Conservation (phyloP, 768 basidiomycete genomes). For the Kwoniella newhampshirensis region DNA sequence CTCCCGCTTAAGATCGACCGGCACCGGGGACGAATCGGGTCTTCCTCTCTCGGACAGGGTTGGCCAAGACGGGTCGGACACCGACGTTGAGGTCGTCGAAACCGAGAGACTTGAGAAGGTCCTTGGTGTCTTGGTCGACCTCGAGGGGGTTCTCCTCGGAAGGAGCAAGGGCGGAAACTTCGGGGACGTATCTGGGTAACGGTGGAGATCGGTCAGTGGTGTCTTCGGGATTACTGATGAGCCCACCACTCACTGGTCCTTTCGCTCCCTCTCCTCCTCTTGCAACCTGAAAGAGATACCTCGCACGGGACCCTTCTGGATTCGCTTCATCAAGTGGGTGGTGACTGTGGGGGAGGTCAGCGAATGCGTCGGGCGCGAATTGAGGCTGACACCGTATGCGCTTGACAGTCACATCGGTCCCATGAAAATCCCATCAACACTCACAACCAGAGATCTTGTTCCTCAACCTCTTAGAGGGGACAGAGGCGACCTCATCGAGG, state of each 20-base stretch:
- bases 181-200: slow-evolving; percentile 67
- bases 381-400: too few species aligned
- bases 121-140: slow-evolving; percentile 93
- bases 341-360: slow-evolving; percentile 60
- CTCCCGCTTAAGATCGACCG: slow-evolving; percentile 32
- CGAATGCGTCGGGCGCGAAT: not conserved
- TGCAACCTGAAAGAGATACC: slow-evolving; percentile 99
- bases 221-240: too few species aligned
- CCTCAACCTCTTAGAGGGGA: slow-evolving; percentile 96
- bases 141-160: slow-evolving; percentile 69
- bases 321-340: slow-evolving; percentile 99
- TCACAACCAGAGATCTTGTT: slow-evolving; percentile 95
- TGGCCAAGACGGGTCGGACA: slow-evolving; percentile 64
- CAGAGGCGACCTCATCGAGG: slow-evolving; percentile 67
- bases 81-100: slow-evolving; percentile 85
- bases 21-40: slow-evolving; percentile 47
- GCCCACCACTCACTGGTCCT: slow-evolving; percentile 75
- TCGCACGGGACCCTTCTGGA: slow-evolving; percentile 94
- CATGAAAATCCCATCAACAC: slow-evolving; percentile 13
- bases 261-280: slow-evolving; percentile 98
- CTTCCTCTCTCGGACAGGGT: slow-evolving; percentile 44
- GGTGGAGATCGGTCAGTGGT: not conserved
- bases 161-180: slow-evolving; percentile 88
- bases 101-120: slow-evolving; percentile 85
- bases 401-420: not conserved